Percentiles rank a stretch among this genome's conserved stretches.
phyloP scores from a whole-genome alignment of 345 rosid species.

The Triadica sebifera region DNA sequence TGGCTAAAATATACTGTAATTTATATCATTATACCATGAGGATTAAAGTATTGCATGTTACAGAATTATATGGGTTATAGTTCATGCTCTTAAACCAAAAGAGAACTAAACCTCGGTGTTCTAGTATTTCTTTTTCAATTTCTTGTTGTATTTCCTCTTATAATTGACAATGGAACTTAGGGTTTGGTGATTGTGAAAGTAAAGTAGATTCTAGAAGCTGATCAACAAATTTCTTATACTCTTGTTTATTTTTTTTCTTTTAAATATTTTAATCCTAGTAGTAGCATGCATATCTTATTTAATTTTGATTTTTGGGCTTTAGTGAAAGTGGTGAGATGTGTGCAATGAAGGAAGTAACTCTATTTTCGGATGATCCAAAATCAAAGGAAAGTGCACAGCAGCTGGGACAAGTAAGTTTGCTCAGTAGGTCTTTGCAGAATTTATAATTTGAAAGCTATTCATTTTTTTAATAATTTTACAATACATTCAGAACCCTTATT shows the following conservation, averaged over 20 bases:
- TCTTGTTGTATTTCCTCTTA: background rate
- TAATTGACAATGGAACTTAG: background rate
- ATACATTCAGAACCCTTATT: background rate
- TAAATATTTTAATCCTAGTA: background rate
- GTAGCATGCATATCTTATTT: conserved; percentile 8
- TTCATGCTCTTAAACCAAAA: background rate
- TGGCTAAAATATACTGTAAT: background rate
- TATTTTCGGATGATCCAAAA: conserved; percentile 76
- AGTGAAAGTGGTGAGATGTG: conserved; percentile 89
- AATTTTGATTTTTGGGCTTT: background rate
- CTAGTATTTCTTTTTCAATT: background rate
- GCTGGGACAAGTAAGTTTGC: conserved; percentile 53
- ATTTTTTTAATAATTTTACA: background rate
- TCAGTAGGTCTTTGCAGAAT: background rate
- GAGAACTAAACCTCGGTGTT: background rate
- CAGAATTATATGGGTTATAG: background rate
- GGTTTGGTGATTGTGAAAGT: background rate
- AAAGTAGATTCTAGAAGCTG: background rate
- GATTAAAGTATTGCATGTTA: background rate
- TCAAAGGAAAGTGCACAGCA: conserved; percentile 77
- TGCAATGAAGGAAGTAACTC: conserved; percentile 86
- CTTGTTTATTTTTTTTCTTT: background rate
- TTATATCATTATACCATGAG: background rate
- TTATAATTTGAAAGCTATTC: background rate
- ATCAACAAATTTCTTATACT: background rate